Evolutionary conservation across 140 eudicot genomes (phyloP).

Genomic region (Bidens hawaiensis): DNA sequence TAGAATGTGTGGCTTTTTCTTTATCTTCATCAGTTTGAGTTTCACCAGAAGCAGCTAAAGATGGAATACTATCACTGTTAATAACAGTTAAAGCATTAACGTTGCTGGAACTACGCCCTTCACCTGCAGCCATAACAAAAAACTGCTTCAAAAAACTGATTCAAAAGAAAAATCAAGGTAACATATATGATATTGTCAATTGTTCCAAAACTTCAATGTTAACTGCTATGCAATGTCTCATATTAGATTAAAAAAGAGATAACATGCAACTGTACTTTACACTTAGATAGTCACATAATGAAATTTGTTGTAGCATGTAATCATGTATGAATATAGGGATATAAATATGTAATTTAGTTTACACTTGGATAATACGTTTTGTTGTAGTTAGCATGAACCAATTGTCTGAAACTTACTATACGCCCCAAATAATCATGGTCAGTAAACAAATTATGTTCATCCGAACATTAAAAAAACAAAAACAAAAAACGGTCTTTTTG

Average conservation of each 20-base stretch:
- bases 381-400: background rate
- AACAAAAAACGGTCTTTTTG: background rate
- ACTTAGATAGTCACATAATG: background rate
- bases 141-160: background rate
- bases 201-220: background rate
- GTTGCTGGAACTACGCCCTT: slow-evolving; percentile 33
- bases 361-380: background rate
- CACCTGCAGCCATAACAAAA: slow-evolving; percentile 31
- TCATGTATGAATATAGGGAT: background rate
- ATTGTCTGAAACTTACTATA: too few relatives aligned
- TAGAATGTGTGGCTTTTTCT: slow-evolving; percentile 42
- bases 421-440: background rate
- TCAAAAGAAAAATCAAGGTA: background rate
- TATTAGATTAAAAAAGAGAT: background rate
- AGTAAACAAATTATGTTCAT: background rate
- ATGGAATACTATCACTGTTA: slow-evolving; percentile 41
- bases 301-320: background rate
- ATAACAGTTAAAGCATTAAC: slow-evolving; percentile 38
- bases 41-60: slow-evolving; percentile 59
- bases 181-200: background rate
- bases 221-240: background rate
- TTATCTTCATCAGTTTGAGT: slow-evolving; percentile 54
- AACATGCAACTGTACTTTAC: background rate
- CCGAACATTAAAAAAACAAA: too few relatives aligned
- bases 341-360: background rate